Evolutionary conservation across 2,329 filamentous ascomycete species (phyloP).

Genomic region (Phoma sp.): DNA sequence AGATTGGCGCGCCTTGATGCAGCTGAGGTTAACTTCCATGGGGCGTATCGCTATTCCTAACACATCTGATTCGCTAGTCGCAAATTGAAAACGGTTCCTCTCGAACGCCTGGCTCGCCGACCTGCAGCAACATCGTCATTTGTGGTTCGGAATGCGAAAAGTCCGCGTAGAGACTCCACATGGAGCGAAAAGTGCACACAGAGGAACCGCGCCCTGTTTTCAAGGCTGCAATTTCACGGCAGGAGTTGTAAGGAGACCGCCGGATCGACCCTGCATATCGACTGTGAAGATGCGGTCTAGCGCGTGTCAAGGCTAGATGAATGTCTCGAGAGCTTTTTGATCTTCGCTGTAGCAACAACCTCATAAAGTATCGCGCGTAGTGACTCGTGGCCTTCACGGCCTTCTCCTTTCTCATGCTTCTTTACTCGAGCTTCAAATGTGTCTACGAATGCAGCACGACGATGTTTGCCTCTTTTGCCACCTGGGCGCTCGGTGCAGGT

Average conservation of each 20-base stretch:
- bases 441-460: conserved; percentile 8
- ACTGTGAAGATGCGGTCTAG: conserved; percentile 15
- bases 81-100: not conserved
- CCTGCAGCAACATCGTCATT: conserved; percentile 5
- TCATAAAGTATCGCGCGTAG: not conserved
- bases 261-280: conserved; percentile 15
- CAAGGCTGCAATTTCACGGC: not conserved
- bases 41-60: not conserved
- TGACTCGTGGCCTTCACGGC: conserved; percentile 6
- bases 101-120: conserved; percentile 7
- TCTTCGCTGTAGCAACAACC: conserved; percentile 8
- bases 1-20: not conserved
- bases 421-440: conserved; percentile 1
- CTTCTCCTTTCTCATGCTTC: not conserved
- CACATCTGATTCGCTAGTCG: conserved; percentile 7
- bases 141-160: conserved; percentile 12
- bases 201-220: not conserved
- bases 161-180: not conserved
- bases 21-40: not conserved
- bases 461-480: conserved; percentile 26
- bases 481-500: conserved; percentile 28
- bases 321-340: conserved; percentile 15
- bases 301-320: conserved; percentile 8
- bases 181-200: conserved; percentile 1
- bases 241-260: conserved; percentile 5